Conservation (phyloP, 1,284 basidiomycete genomes). For the Takashimella koratensis region DNA sequence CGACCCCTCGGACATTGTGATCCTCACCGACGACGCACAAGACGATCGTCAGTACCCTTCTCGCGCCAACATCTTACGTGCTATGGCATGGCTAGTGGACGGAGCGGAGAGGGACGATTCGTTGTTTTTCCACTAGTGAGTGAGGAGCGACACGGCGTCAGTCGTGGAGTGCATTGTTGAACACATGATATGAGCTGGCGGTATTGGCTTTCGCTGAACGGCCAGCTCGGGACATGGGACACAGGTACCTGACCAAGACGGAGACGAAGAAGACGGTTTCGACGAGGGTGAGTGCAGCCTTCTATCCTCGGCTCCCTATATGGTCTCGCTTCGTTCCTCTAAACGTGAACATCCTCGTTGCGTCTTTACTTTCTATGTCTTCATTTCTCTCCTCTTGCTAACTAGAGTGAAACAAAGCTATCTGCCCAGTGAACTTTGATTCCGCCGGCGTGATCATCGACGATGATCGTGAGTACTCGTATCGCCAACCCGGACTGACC, state of each 20-base stretch:
- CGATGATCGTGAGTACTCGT: constrained; percentile 38
- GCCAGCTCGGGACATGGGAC: constrained; percentile 68
- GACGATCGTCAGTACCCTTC: constrained; percentile 69
- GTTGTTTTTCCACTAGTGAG: constrained; percentile 74
- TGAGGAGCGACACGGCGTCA: no score
- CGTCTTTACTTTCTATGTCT: no score
- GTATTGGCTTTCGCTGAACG: constrained; percentile 1
- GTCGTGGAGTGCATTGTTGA: no score
- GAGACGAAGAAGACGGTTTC: constrained; percentile 49
- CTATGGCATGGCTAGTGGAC: constrained; percentile 82
- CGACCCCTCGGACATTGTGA: constrained; percentile 75
- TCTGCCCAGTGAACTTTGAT: constrained; percentile 81
- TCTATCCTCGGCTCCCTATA: no score
- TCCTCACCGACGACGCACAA: constrained; percentile 71
- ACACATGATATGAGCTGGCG: neutral
- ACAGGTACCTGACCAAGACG: constrained; percentile 66
- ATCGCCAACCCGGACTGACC: neutral
- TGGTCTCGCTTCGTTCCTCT: no score
- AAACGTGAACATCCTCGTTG: no score
- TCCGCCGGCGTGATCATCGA: constrained; percentile 72
- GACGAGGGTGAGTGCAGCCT: no score
- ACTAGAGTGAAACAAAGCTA: no score
- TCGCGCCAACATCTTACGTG: constrained; percentile 73
- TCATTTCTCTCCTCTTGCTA: no score
- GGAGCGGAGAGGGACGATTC: constrained; percentile 78